phyloP scores from a whole-genome alignment of 257 asterid genomes.

The Orobanche coerulescens region DNA sequence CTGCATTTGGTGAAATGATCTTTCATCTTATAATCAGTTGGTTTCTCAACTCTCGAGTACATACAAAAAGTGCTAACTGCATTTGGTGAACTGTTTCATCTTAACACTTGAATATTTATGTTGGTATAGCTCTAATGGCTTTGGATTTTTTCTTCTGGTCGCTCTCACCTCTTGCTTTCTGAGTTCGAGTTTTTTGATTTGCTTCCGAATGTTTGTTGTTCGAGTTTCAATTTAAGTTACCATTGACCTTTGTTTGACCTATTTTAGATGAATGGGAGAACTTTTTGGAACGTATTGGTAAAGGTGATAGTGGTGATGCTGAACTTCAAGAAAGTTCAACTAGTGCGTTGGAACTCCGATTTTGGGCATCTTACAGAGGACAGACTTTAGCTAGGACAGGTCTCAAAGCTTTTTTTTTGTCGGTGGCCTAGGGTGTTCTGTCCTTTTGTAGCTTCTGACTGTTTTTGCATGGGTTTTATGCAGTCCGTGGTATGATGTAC shows the following conservation, averaged over 20 bases:
- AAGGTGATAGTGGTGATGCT: slow-evolving; percentile 50
- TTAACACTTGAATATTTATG: background rate
- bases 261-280: slow-evolving; percentile 88
- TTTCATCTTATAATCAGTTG: background rate
- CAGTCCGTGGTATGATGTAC: slow-evolving; percentile 99
- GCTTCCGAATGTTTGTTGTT: background rate
- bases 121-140: background rate
- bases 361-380: slow-evolving; percentile 98
- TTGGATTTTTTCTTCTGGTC: background rate
- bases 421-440: background rate
- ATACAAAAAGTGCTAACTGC: background rate
- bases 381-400: slow-evolving; percentile 98
- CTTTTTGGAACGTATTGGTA: slow-evolving; percentile 81
- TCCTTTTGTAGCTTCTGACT: background rate
- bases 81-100: background rate
- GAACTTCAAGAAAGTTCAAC: slow-evolving; percentile 70
- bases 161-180: background rate
- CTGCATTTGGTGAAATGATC: too few relatives aligned
- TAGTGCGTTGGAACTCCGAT: slow-evolving; percentile 79
- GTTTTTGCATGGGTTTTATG: slow-evolving; percentile 21
- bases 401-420: slow-evolving; percentile 20
- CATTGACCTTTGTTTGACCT: slow-evolving; percentile 5
- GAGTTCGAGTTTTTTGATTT: background rate
- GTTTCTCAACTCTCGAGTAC: background rate
- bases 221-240: background rate